Conservation (phyloP, 2,329 filamentous ascomycete species). For the Pestalotiopsis sp. region DNA sequence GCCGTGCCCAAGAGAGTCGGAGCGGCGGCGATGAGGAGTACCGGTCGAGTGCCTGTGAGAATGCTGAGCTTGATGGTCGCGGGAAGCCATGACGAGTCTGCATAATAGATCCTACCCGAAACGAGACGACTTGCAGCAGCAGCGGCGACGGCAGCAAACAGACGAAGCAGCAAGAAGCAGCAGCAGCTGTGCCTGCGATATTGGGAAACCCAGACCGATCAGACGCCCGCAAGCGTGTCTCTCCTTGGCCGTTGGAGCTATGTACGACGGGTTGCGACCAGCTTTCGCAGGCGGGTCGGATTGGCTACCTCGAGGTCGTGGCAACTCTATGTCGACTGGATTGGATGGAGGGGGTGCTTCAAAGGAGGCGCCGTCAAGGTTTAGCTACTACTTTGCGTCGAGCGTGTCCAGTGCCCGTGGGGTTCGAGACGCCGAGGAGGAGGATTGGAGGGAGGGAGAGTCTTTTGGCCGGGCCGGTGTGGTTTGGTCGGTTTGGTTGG, state of each 20-base stretch:
- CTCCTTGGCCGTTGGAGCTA: background rate
- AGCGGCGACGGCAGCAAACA: background rate
- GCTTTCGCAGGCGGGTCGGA: background rate
- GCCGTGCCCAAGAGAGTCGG: conserved; percentile 4
- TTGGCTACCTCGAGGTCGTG: conserved; percentile 2
- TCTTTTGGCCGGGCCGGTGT: background rate
- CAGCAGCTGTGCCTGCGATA: background rate
- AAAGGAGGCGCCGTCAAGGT: conserved; percentile 12
- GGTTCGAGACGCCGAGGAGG: conserved; percentile 1
- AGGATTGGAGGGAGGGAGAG: background rate
- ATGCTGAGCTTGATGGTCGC: conserved; percentile 10
- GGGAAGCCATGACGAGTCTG: conserved; percentile 9
- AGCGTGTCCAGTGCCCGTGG: conserved; percentile 2
- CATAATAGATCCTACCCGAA: conserved; percentile 6
- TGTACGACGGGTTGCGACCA: background rate
- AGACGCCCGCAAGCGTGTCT: background rate
- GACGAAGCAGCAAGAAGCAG: background rate
- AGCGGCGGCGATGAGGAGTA: conserved; percentile 17
- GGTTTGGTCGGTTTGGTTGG: background rate
- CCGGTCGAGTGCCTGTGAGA: conserved; percentile 11
- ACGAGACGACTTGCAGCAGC: background rate
- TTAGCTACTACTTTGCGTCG: conserved; percentile 1
- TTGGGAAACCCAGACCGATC: background rate
- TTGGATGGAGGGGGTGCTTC: background rate
- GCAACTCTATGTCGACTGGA: conserved; percentile 13